phyloP scores from a whole-genome alignment of 2,329 filamentous ascomycete genomes.

The Sporothrix phasma region DNA sequence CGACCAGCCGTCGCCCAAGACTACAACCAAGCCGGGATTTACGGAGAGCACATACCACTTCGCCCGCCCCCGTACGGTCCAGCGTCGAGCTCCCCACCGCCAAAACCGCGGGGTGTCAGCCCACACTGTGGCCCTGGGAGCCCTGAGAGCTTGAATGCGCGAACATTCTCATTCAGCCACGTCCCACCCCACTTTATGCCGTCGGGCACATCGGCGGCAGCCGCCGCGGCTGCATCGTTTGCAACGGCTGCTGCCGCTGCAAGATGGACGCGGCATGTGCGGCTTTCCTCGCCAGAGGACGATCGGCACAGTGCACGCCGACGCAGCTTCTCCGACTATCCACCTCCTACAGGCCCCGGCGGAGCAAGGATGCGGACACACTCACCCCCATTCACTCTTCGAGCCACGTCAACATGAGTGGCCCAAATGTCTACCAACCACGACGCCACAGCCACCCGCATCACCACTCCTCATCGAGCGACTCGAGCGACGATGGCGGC shows the following conservation, averaged over 20 bases:
- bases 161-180: constrained; percentile 32
- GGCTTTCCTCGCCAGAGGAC: constrained; percentile 30
- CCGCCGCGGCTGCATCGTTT: constrained; percentile 10
- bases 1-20: constrained; percentile 21
- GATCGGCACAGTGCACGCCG: constrained; percentile 30
- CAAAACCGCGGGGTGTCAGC: not conserved
- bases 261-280: constrained; percentile 23
- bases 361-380: constrained; percentile 17
- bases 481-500: constrained; percentile 32
- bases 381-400: constrained; percentile 19
- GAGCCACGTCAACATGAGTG: constrained; percentile 29
- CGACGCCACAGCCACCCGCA: constrained; percentile 43
- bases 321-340: constrained; percentile 43
- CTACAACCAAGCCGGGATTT: constrained; percentile 16
- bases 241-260: constrained; percentile 17
- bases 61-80: constrained; percentile 21
- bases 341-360: constrained; percentile 23
- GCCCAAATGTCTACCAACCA: constrained; percentile 21
- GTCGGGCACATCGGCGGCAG: not conserved
- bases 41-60: constrained; percentile 25
- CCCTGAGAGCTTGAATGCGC: constrained; percentile 28
- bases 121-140: constrained; percentile 7
- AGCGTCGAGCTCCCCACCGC: not conserved
- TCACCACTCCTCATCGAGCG: constrained; percentile 33
- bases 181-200: constrained; percentile 30